Conservation (phyloP, 75 land plant species). For the Selaginella moellendorffii region DNA sequence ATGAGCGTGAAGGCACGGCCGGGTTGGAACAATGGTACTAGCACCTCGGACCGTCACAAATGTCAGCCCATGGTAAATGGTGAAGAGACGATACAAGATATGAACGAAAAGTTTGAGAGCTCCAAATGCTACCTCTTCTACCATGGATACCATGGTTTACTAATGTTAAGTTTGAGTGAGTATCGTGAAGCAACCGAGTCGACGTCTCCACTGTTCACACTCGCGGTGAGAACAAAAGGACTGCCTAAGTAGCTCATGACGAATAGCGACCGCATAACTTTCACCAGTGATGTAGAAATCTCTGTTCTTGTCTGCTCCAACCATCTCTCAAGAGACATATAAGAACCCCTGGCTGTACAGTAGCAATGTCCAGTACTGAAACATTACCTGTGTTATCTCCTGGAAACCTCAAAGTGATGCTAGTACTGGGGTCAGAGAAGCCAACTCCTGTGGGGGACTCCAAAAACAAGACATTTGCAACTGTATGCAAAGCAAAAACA, state of each 20-base stretch:
- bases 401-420: background rate
- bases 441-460: background rate
- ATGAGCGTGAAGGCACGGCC: slow-evolving; percentile 37
- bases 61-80: too few species aligned
- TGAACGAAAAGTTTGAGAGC: too few species aligned
- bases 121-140: too few species aligned
- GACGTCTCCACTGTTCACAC: slow-evolving; percentile 16
- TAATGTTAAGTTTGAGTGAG: too few species aligned
- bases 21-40: slow-evolving; percentile 53
- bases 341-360: slow-evolving; percentile 55
- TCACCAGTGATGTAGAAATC: slow-evolving; percentile 90
- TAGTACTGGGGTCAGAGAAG: background rate
- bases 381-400: background rate
- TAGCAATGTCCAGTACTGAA: background rate
- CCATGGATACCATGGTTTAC: too few species aligned
- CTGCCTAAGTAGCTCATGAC: too few species aligned
- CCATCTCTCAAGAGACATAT: slow-evolving; percentile 50
- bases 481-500: too few species aligned
- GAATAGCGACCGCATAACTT: too few species aligned
- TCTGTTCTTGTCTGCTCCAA: slow-evolving; percentile 57
- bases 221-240: too few species aligned
- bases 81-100: too few species aligned
- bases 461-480: background rate
- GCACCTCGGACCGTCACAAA: slow-evolving; percentile 71
- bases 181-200: slow-evolving; percentile 11